These are phyloP conservation scores for Aspergillus avenaceus DNA, from an alignment of 495 filamentous ascomycete genomes.

Conservation along the genomic window DNA sequence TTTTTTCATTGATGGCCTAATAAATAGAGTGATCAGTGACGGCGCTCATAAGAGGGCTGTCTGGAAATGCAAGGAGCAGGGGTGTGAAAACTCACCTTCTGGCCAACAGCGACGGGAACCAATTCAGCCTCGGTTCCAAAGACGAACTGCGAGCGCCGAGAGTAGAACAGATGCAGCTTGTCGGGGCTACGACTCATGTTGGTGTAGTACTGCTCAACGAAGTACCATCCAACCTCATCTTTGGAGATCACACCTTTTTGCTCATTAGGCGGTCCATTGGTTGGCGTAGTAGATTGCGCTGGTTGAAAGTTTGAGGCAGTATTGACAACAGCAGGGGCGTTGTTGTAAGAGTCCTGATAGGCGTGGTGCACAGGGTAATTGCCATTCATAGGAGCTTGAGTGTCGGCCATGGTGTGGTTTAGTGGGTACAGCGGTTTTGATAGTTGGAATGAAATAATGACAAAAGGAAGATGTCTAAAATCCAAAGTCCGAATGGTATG, in stretches of 20 bases:
- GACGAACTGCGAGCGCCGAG: constrained; percentile 76
- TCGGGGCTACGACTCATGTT: constrained; percentile 91
- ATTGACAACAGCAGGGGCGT: constrained; percentile 30
- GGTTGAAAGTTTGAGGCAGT: constrained; percentile 42
- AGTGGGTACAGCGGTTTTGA: constrained; percentile 12
- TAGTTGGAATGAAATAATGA: constrained; percentile 15
- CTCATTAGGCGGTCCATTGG: constrained; percentile 36
- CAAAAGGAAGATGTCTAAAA: constrained; percentile 17
- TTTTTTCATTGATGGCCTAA: constrained; percentile 88
- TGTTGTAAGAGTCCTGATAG: constrained; percentile 39
- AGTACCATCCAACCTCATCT: constrained; percentile 97
- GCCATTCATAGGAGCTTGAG: constrained; percentile 43
- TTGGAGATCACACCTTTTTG: constrained; percentile 54
- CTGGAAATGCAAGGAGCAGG: not conserved
- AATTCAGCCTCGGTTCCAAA: constrained; percentile 85
- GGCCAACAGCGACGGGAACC: constrained; percentile 75
- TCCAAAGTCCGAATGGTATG: no score
- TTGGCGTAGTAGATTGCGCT: constrained; percentile 40
- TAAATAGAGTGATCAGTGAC: constrained; percentile 8
- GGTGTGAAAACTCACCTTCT: constrained; percentile 58
- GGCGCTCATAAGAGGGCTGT: constrained; percentile 5
- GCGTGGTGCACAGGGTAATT: constrained; percentile 39
- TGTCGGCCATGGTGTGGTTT: constrained; percentile 39
- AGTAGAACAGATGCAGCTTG: constrained; percentile 86
- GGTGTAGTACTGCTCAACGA: constrained; percentile 98